Evolutionary conservation across 176 grass and related monocot species (phyloP).

Genomic region (Oryza longistaminata): DNA sequence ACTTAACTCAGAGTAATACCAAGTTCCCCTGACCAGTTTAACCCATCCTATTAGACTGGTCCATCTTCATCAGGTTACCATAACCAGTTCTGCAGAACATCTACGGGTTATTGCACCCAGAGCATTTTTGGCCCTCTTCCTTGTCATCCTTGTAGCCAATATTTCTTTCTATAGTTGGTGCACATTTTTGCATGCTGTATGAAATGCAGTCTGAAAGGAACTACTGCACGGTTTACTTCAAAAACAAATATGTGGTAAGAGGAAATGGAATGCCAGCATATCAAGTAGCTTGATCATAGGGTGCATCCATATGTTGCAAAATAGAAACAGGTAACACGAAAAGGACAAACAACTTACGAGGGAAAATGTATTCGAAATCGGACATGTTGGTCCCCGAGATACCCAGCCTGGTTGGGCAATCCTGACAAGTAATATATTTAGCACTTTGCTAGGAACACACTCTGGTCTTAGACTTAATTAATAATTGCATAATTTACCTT

Average conservation of each 20-base stretch:
- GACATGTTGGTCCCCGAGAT: slow-evolving; percentile 79
- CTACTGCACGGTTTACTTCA: not conserved
- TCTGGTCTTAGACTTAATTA: slow-evolving; percentile 8
- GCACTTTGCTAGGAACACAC: slow-evolving; percentile 26
- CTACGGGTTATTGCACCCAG: not conserved
- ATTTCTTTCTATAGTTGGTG: slow-evolving; percentile 6
- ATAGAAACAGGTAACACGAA: not conserved
- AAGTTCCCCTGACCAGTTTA: not conserved
- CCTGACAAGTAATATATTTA: slow-evolving; percentile 66
- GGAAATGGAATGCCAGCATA: slow-evolving; percentile 10
- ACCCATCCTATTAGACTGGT: not conserved
- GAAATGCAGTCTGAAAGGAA: slow-evolving; percentile 12
- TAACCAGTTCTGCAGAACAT: not conserved
- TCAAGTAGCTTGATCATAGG: not conserved
- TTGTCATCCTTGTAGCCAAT: not conserved
- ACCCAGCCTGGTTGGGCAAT: slow-evolving; percentile 64
- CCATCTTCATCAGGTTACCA: slow-evolving; percentile 4
- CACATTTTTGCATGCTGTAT: not conserved
- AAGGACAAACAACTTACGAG: slow-evolving; percentile 70
- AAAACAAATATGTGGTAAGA: slow-evolving; percentile 15
- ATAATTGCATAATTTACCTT: slow-evolving; percentile 59
- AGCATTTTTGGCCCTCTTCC: not conserved
- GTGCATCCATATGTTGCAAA: not conserved
- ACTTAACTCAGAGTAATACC: slow-evolving; percentile 3
- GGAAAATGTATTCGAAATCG: slow-evolving; percentile 85